phyloP scores from a whole-genome alignment of 495 filamentous ascomycete species.

The Lindgomyces ingoldianus region DNA sequence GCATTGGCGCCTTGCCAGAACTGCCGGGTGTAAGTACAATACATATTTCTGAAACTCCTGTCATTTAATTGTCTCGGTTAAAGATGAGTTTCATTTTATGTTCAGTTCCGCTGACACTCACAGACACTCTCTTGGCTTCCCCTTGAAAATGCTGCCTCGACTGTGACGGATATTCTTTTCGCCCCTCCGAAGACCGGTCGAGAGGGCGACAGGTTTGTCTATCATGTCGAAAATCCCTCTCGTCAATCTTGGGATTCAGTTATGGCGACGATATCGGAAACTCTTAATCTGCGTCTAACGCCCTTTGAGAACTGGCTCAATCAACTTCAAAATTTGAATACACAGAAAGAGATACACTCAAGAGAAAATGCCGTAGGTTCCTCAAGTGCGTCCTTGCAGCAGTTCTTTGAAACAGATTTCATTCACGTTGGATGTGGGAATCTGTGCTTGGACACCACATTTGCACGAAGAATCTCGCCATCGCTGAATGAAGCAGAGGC shows the following conservation, averaged over 20 bases:
- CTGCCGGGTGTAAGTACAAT: constrained; percentile 48
- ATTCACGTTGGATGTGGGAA: too few species aligned
- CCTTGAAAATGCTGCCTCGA: constrained; percentile 44
- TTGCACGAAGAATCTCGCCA: too few species aligned
- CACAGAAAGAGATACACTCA: too few species aligned
- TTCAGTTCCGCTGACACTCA: constrained; percentile 7
- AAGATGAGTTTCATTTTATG: not conserved
- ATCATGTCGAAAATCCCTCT: constrained; percentile 48
- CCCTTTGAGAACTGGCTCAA: not conserved
- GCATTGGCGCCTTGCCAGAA: constrained; percentile 44
- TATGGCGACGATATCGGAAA: constrained; percentile 34
- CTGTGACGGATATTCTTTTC: constrained; percentile 42
- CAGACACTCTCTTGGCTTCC: constrained; percentile 49
- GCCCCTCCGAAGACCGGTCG: constrained; percentile 1
- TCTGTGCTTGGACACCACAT: too few species aligned
- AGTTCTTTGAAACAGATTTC: too few species aligned
- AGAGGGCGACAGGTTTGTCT: constrained; percentile 25
- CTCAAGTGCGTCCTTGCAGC: too few species aligned
- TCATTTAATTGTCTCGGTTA: not conserved
- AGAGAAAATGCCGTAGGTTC: too few species aligned
- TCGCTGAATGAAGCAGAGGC: too few species aligned
- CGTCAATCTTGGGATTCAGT: constrained; percentile 45
- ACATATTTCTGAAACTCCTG: too few species aligned
- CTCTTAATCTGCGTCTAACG: not conserved
- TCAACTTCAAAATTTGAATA: too few species aligned